Percentiles rank a stretch among this genome's conserved stretches.
These are phyloP conservation scores for Podospora appendiculata DNA, from an alignment of 495 filamentous ascomycete genomes.

Conservation along the genomic window DNA sequence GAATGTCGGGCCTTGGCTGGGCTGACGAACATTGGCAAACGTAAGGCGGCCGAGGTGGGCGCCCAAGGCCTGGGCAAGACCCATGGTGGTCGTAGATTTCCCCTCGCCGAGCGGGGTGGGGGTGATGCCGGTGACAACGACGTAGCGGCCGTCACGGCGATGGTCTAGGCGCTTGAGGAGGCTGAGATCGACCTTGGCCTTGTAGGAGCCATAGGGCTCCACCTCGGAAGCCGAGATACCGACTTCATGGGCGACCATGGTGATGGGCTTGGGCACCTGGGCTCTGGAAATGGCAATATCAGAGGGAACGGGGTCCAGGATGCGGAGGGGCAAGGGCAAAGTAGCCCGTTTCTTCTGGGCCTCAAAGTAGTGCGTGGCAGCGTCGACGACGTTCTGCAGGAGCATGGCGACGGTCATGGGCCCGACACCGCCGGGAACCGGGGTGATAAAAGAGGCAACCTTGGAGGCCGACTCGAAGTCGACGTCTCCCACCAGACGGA, in stretches of 20 bases:
- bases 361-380: constrained; percentile 74
- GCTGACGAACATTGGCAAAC: constrained; percentile 95
- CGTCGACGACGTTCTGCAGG: constrained; percentile 83
- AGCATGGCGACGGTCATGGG: constrained; percentile 99
- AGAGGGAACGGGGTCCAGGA: constrained; percentile 72
- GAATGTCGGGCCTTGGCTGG: constrained; percentile 94
- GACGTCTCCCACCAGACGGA: constrained; percentile 92
- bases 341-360: constrained; percentile 69
- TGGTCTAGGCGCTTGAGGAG: constrained; percentile 78
- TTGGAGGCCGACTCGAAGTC: constrained; percentile 80
- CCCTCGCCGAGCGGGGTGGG: constrained; percentile 97
- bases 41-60: constrained; percentile 78
- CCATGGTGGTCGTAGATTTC: constrained; percentile 98
- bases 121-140: constrained; percentile 91
- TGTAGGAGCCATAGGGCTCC: constrained; percentile 89
- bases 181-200: constrained; percentile 84
- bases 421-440: constrained; percentile 92
- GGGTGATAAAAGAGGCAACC: constrained; percentile 92
- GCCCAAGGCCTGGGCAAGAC: constrained; percentile 87
- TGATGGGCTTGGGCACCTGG: constrained; percentile 85
- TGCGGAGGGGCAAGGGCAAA: constrained; percentile 68
- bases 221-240: constrained; percentile 80
- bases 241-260: constrained; percentile 72
- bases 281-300: constrained; percentile 89
- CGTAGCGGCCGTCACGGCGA: constrained; percentile 79